Evolutionary conservation across 805 yeast genomes (phyloP).

Genomic region (Lipomyces chichibuensis): DNA sequence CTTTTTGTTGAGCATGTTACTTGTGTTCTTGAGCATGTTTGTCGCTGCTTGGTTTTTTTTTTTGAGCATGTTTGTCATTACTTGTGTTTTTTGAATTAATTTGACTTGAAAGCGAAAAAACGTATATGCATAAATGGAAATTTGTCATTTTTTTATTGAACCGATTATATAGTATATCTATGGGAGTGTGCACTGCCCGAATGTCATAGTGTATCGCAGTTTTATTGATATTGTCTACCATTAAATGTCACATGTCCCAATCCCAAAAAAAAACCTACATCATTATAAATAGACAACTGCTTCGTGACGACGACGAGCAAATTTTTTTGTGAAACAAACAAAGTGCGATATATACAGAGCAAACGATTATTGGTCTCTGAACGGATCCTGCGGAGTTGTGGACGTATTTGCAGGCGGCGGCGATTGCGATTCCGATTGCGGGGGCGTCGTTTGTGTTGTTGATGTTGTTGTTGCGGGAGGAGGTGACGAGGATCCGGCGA

Average conservation of each 20-base stretch:
- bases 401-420: not conserved
- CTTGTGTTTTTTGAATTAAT: not conserved
- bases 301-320: too few relatives aligned
- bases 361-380: not conserved
- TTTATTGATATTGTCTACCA: too few relatives aligned
- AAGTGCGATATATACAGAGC: not conserved
- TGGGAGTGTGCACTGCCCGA: not conserved
- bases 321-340: too few relatives aligned
- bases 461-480: not conserved
- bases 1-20: too few relatives aligned
- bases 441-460: not conserved
- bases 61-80: too few relatives aligned
- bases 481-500: not conserved
- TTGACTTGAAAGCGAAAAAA: not conserved
- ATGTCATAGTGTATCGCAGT: not conserved
- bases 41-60: not conserved
- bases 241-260: not conserved
- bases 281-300: too few relatives aligned
- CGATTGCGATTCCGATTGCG: not conserved
- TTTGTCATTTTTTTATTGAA: not conserved
- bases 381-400: not conserved
- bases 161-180: too few relatives aligned
- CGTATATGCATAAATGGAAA: not conserved
- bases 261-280: not conserved
- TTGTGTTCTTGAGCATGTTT: not conserved